Base-by-base conservation (phyloP, 805 yeast species). In the Cyberlindnera mrakii region DNA sequence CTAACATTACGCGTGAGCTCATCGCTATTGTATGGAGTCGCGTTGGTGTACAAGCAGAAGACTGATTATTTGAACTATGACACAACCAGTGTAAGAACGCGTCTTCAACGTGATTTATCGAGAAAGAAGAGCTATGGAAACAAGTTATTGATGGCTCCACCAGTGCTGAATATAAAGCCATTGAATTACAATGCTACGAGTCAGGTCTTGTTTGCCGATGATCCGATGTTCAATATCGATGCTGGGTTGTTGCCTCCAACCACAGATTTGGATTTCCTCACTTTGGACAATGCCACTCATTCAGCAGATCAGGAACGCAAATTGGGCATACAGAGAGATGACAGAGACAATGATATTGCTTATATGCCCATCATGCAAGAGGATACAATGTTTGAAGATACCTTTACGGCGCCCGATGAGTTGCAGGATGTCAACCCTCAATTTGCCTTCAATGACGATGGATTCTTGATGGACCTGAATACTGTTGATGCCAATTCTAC, bases 1-100 rank as follows among this genome's bases (percentile, higher is more conserved):
- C 57, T 55, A 36, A 55, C 59, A 1, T 44, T 64, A 2, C 49
- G 75, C 27, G 48, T 67, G 13, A 57, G 66, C 0, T 71, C 78
- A 0, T 69, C 57, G 37, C 50, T 75, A 7, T 53, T 75, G 30
- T 65, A 72, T 46, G 80, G 80, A 1, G 61, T 74, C 5, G 61
- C 77, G 1, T 44, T 75, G 31, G 57, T 71, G 33, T 72, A 71
- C 53, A 73, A 66, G 44, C 71, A 72, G 23, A 75, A 80, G 53
- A 67, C 74, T 0, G 70, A 68, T 4, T 70, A 69, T 49, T 67
- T 73, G 48, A 66, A 65, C 48, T 53, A 40, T 29, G 62, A 58
- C 40, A 44, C 56, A 0, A 45, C 49, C 11, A 17, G 43, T 9
- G 45, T 54, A 8, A 51, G 58, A 30, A 48, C 60, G 4, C 49